A percentile compares a stretch with the other conserved stretches of the same genome.
Evolutionary conservation across 1,284 basidiomycete genomes (phyloP).

Genomic region (Phylloporus sp.): DNA sequence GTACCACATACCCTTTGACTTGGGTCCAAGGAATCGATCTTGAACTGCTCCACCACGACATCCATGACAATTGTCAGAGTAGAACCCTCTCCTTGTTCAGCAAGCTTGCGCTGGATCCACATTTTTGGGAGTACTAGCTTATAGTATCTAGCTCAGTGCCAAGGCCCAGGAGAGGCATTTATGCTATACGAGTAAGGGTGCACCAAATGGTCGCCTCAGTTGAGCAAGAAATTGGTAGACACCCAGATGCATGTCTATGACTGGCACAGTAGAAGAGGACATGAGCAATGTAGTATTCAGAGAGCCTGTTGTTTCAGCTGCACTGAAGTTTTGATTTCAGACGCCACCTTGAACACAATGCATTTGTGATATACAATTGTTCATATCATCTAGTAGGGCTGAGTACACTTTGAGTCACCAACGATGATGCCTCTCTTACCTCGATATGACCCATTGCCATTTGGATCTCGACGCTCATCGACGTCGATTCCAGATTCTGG

Average conservation of each 20-base stretch:
- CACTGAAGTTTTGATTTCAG: no score
- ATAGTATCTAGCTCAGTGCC: no score
- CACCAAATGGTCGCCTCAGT: no score
- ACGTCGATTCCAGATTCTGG: slow-evolving; percentile 77
- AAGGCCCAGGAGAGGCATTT: no score
- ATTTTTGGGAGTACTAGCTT: no score
- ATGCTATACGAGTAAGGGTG: no score
- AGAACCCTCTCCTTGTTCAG: slow-evolving; percentile 18
- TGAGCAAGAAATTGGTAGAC: no score
- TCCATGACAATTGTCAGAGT: slow-evolving; percentile 13
- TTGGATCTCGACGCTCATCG: slow-evolving; percentile 78
- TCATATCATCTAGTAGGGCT: slow-evolving; percentile 75
- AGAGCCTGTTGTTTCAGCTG: no score
- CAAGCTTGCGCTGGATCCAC: slow-evolving; percentile 24
- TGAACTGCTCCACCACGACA: slow-evolving; percentile 14
- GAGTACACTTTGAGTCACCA: not conserved
- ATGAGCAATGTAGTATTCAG: no score
- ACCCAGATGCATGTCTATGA: no score
- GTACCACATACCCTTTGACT: slow-evolving; percentile 14
- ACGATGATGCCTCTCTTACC: slow-evolving; percentile 51
- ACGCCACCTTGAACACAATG: no score
- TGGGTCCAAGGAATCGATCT: slow-evolving; percentile 14
- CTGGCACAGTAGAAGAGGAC: no score
- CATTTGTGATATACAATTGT: slow-evolving; percentile 44
- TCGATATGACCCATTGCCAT: slow-evolving; percentile 87